A percentile compares a stretch with the other conserved stretches of the same genome.
Evolutionary conservation across 352 stramenopile genomes (phyloP).

Genomic region (Phytophthora cryptogea): DNA sequence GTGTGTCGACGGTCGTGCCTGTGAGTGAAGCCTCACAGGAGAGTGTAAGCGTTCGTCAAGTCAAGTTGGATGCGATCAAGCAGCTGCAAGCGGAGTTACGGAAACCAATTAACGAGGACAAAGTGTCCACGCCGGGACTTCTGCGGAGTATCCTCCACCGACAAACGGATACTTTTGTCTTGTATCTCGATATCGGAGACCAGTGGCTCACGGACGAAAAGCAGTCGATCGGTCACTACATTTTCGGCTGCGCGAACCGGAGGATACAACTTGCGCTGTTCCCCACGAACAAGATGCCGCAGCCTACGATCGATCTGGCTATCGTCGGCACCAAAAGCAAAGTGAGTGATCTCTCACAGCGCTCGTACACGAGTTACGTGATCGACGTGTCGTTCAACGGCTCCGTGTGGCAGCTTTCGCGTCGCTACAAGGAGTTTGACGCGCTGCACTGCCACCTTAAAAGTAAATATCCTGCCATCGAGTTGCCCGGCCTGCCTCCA

Average conservation of each 20-base stretch:
- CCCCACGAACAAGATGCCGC: constrained; percentile 60
- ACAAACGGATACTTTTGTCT: constrained; percentile 55
- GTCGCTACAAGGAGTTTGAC: constrained; percentile 76
- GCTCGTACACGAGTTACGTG: constrained; percentile 69
- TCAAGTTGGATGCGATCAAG: constrained; percentile 66
- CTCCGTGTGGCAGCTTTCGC: constrained; percentile 67
- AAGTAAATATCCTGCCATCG: constrained; percentile 42
- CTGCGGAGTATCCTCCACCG: constrained; percentile 23
- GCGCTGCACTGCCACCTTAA: constrained; percentile 38
- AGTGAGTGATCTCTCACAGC: constrained; percentile 78
- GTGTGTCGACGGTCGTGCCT: constrained; percentile 44
- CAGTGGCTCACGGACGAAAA: constrained; percentile 68
- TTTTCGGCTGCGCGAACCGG: constrained; percentile 35
- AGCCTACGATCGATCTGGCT: constrained; percentile 57
- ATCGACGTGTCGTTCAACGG: constrained; percentile 76
- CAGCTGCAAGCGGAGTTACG: constrained; percentile 47
- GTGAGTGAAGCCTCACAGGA: constrained; percentile 41
- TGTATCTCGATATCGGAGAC: constrained; percentile 39
- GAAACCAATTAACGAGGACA: constrained; percentile 5
- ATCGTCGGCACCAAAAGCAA: constrained; percentile 78
- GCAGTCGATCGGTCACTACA: constrained; percentile 45
- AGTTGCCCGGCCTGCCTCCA: constrained; percentile 52
- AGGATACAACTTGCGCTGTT: constrained; percentile 39
- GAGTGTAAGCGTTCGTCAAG: constrained; percentile 45
- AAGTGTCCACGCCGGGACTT: constrained; percentile 4